Percentiles rank a stretch among this genome's conserved stretches.
phyloP scores from a whole-genome alignment of 1,139 yeast genomes.

The Candida glucosophila region DNA sequence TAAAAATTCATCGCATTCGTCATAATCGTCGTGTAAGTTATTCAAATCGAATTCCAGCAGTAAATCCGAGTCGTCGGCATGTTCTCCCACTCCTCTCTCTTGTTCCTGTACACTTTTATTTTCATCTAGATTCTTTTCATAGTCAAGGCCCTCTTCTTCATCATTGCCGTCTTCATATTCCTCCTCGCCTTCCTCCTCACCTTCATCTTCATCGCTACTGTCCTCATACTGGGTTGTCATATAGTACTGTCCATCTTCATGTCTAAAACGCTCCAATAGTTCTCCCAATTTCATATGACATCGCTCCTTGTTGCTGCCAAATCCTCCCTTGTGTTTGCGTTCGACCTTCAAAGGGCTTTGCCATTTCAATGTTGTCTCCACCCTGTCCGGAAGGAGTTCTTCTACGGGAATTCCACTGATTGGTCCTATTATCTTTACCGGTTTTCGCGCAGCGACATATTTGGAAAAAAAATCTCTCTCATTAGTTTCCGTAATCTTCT shows the following conservation, averaged over 20 bases:
- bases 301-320: constrained; percentile 54
- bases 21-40: constrained; percentile 45
- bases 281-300: constrained; percentile 39
- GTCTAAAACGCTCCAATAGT: constrained; percentile 29
- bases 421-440: constrained; percentile 23
- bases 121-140: constrained; percentile 9
- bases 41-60: constrained; percentile 34
- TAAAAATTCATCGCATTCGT: constrained; percentile 14
- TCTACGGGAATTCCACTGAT: constrained; percentile 15
- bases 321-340: constrained; percentile 47
- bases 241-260: constrained; percentile 40
- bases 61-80: constrained; percentile 3
- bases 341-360: constrained; percentile 43
- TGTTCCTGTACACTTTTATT: constrained; percentile 7
- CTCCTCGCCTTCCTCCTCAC: too few relatives aligned
- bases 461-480: constrained; percentile 15
- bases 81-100: constrained; percentile 9
- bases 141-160: constrained; percentile 11
- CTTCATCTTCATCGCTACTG: constrained; percentile 6
- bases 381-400: constrained; percentile 23
- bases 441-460: constrained; percentile 26
- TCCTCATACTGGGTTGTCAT: constrained; percentile 58
- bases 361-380: constrained; percentile 24
- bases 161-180: too few relatives aligned
- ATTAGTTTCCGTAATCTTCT: constrained; percentile 6